Conservation (phyloP, 345 rosid species). For the Cardamine chenopodiifolia region DNA sequence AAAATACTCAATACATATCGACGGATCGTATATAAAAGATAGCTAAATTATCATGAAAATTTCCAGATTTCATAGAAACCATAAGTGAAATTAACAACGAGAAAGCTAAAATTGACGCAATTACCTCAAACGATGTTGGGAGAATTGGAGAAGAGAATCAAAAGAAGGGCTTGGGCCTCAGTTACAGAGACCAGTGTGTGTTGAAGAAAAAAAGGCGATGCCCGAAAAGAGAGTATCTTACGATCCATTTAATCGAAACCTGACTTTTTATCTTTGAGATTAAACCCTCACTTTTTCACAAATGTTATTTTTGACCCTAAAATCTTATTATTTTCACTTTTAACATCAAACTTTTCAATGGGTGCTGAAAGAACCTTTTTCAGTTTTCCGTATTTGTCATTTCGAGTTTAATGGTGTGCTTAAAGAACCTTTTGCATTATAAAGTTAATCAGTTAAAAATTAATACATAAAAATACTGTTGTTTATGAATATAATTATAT, state of each 20-base stretch:
- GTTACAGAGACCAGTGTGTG: conserved; percentile 34
- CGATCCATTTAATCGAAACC: conserved; percentile 4
- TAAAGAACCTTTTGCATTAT: not conserved
- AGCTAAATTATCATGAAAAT: not conserved
- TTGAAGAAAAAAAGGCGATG: not conserved
- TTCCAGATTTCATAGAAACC: not conserved
- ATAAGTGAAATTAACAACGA: not conserved
- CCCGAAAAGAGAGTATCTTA: not conserved
- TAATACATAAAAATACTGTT: not conserved
- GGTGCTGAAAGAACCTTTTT: not conserved
- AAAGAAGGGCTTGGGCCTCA: conserved; percentile 23
- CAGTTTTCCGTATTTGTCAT: not conserved
- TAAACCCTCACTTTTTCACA: not conserved
- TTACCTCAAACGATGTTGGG: conserved; percentile 24
- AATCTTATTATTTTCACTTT: not conserved
- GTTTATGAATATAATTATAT: not conserved
- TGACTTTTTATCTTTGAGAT: not conserved
- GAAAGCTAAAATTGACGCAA: not conserved
- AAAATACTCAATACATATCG: conserved; percentile 6
- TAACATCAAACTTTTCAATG: not conserved
- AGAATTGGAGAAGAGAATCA: not conserved
- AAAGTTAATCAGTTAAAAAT: not conserved
- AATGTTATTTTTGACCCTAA: not conserved
- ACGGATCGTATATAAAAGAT: not conserved
- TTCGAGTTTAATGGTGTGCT: not conserved